Base-by-base conservation (phyloP, 305 asterid species). In the Stenogyne calaminthoides region DNA sequence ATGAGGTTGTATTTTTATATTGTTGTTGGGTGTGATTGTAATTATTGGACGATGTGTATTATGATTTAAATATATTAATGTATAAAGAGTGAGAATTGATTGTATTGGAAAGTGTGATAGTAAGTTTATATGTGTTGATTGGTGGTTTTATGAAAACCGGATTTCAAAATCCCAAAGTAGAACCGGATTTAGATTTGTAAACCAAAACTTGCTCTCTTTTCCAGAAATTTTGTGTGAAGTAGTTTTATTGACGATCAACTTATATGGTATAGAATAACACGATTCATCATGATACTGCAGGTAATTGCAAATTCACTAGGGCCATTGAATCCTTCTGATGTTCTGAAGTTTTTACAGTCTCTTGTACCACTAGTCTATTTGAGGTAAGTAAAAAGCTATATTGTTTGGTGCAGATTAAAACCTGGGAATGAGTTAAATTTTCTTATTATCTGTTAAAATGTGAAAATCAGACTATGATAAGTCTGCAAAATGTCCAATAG, bases 231-330 rank as follows among this genome's bases (percentile, higher is more conserved):
- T 56, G 11, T 49, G 15, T 64, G 49, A 34, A 37, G 15, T 15
- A 10, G 61, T 40, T 64, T 64, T 39, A 46, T 68, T 47, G 56
- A 27, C 47, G 69, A 40, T 20, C 27, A 58, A 39, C 36, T 16
- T 69, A 15, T 62, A 40, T 58, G 56, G 70, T 36, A 47, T 58
- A 54, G 42, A 32, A 57, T 77, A 70, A 73, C 57, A 7, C 59
- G 64, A 60, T 42, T 67, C 39, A 32, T 59, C 39, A 20, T 80
- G 58, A 5, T 69, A 22, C 46, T 79, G 80, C 91, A 94, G 98
- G 91, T 91, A 36, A 83, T 94, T 78, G 72, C 81, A 55, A 94
- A 94, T 81, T 89, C 97, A 68, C 84, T 94, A 4, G 78, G 92
- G 20, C 58, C 44, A 73, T 76, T 94, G 89, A 89, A 86, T 81